A percentile compares a stretch with the other conserved stretches of the same genome.
Conservation (phyloP, 2,329 filamentous ascomycete species). For the Magnaporthales sp. region DNA sequence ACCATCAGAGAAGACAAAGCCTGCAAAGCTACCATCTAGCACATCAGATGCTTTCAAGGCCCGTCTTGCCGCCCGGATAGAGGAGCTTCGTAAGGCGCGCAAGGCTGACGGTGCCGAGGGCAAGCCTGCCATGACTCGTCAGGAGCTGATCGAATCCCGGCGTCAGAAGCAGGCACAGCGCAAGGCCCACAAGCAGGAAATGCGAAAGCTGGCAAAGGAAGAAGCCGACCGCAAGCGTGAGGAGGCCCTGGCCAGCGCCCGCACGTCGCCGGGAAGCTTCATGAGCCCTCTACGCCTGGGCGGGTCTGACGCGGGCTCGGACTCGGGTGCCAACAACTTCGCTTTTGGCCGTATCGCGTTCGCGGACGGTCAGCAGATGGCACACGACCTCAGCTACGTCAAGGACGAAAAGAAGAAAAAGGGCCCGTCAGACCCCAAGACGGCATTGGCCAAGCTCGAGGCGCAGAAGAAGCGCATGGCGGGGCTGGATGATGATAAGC, state of each 20-base stretch:
- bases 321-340: slow-evolving; percentile 53
- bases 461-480: slow-evolving; percentile 76
- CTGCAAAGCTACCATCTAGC: slow-evolving; percentile 59
- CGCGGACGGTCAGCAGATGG: slow-evolving; percentile 71
- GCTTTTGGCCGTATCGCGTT: slow-evolving; percentile 91
- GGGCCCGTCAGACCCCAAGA: slow-evolving; percentile 76
- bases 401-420: slow-evolving; percentile 45
- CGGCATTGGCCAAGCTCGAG: slow-evolving; percentile 77
- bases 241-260: slow-evolving; percentile 49
- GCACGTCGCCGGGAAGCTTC: slow-evolving; percentile 49
- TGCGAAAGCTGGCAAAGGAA: slow-evolving; percentile 66
- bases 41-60: slow-evolving; percentile 62
- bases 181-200: slow-evolving; percentile 81
- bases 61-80: slow-evolving; percentile 74
- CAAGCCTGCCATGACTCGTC: slow-evolving; percentile 72
- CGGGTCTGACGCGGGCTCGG: slow-evolving; percentile 7
- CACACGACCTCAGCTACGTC: slow-evolving; percentile 60
- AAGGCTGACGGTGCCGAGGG: slow-evolving; percentile 82
- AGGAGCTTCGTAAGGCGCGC: slow-evolving; percentile 72
- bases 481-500: slow-evolving; percentile 69
- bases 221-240: slow-evolving; percentile 66
- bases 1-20: slow-evolving; percentile 53
- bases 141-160: slow-evolving; percentile 85
- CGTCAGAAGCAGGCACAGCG: slow-evolving; percentile 80
- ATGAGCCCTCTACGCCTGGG: slow-evolving; percentile 44